Evolutionary conservation across 1,139 yeast genomes (phyloP).

Genomic region (Torulaspora globosa): DNA sequence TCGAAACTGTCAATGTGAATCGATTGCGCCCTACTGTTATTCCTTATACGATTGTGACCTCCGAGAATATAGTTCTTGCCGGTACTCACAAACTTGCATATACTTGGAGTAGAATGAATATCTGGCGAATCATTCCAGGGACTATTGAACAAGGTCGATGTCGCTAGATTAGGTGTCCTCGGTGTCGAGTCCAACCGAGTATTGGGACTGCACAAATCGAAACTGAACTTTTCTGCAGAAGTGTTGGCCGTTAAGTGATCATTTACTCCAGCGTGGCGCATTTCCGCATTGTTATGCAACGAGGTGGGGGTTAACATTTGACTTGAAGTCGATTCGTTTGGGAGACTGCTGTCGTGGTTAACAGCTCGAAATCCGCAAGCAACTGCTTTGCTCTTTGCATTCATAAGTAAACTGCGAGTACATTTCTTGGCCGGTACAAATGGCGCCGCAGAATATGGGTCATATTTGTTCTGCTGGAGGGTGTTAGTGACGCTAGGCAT

Average conservation of each 20-base stretch:
- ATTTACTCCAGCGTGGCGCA: neutral
- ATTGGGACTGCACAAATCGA: constrained; percentile 1
- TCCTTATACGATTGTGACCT: constrained; percentile 31
- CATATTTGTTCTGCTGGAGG: constrained; percentile 17
- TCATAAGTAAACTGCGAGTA: neutral
- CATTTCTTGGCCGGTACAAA: constrained; percentile 22
- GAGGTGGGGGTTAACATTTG: neutral
- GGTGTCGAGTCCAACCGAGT: constrained; percentile 10
- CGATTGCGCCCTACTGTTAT: constrained; percentile 36
- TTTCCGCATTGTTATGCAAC: neutral
- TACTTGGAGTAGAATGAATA: constrained; percentile 12
- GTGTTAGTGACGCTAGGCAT: neutral
- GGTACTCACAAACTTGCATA: constrained; percentile 29
- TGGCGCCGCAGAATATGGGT: constrained; percentile 26
- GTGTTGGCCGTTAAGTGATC: neutral
- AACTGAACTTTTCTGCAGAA: neutral
- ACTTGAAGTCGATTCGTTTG: neutral
- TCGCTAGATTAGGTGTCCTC: constrained; percentile 18
- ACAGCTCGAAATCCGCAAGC: neutral
- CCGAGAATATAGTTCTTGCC: constrained; percentile 37
- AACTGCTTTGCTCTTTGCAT: neutral
- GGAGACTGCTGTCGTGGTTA: neutral
- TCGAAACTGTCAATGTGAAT: constrained; percentile 37
- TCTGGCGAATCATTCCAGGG: constrained; percentile 21
- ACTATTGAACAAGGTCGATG: constrained; percentile 11